Evolutionary conservation across 768 basidiomycete species (phyloP), one percentile per base, ranked within the genome.

Genomic region (Pulveroboletus sp.): DNA sequence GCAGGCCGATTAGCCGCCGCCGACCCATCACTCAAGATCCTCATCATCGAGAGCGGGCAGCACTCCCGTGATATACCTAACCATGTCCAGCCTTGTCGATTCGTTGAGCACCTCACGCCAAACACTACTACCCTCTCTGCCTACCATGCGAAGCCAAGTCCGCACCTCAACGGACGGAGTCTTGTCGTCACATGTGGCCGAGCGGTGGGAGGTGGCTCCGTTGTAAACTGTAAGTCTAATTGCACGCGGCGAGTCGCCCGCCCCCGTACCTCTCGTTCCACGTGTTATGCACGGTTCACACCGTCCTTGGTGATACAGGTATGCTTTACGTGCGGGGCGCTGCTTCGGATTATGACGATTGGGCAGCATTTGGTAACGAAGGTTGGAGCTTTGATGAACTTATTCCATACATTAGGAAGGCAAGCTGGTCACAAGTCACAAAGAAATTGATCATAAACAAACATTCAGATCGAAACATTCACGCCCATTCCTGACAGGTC

Each of bases 321-420:
- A 72, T 73, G 60, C 72, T 79, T 71, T 85, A 84, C 52, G 77
- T 74, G 1, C 75, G 84, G 20, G 76, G 80, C 13, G 64, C 78
- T 8, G 77, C 80, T 2, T 84, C 82, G 0, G 85, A 87, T 57
- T 84, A 79, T 40, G 80, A 87, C 52, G 79, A 79, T 42, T 85
- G 84, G 84, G 52, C 36, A 1, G 60, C 69, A 2, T 63, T 77
- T 21, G 71, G 70, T 5, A 84, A 85, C 58, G 63, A 74, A 1
- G 84, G 83, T 2, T 87, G 85, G 85, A 71, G 81, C 6, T 78
- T 79, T 0, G 67, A 72, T 40, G 69, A 79, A 23, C 58, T 87
- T 5, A 75, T 85, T 27, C 83, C 84, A 0, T 65, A 84, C 13
- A 52, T 83, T 25, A 76, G 69, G 52, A 84, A 84, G 74, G 85